Percentiles rank a stretch among this genome's conserved stretches.
Conservation (phyloP, 257 asterid species). For the Linderniella brevidens region DNA sequence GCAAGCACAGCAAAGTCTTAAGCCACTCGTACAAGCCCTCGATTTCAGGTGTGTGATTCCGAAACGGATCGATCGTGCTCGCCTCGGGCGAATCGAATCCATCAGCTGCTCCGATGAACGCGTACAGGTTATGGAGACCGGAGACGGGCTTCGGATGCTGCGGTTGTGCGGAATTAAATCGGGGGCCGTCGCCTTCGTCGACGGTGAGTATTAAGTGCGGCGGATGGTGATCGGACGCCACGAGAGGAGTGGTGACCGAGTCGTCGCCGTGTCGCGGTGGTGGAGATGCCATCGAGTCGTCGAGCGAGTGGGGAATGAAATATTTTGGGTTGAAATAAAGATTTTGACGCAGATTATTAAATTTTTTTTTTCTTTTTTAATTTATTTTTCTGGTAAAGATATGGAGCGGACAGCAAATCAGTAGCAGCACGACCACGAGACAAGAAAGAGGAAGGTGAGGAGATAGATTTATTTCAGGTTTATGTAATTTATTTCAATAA, state of each 20-base stretch:
- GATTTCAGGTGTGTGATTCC: constrained; percentile 40
- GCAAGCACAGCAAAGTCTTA: constrained; percentile 65
- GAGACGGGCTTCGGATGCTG: constrained; percentile 1
- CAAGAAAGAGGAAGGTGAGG: no score
- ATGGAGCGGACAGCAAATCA: no score
- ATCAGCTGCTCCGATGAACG: constrained; percentile 40
- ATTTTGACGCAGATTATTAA: no score
- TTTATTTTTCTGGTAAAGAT: no score
- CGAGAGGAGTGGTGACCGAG: constrained; percentile 43
- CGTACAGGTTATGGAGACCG: constrained; percentile 28
- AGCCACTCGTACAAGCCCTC: constrained; percentile 88
- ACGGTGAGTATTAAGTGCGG: constrained; percentile 40
- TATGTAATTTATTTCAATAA: no score
- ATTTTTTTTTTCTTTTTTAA: no score
- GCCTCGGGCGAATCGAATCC: constrained; percentile 52
- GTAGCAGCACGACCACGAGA: no score
- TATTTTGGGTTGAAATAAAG: no score
- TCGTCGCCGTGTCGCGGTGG: no score
- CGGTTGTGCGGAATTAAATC: constrained; percentile 7
- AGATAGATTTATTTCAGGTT: no score
- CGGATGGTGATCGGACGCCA: constrained; percentile 14
- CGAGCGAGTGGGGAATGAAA: no score
- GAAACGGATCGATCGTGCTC: constrained; percentile 65
- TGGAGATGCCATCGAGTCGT: no score
- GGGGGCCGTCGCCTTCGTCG: constrained; percentile 17